Evolutionary conservation across 345 rosid species (phyloP), one percentile per base, ranked within the genome.

Genomic region (Litchi chinensis): DNA sequence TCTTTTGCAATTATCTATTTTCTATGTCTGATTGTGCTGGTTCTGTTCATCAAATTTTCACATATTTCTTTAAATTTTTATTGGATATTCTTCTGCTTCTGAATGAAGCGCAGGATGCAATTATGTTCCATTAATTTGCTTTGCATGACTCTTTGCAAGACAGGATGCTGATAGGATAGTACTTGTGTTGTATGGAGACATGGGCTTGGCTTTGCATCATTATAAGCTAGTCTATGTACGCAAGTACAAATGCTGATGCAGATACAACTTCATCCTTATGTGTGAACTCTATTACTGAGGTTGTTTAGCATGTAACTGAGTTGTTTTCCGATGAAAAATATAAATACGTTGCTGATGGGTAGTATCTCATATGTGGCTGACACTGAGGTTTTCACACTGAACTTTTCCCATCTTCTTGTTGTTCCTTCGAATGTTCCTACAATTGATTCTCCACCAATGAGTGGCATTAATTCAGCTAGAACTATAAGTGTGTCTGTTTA

Each of bases 331-430:
- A 0, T 82, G 83, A 98, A 96, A 59, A 85, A 83, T 81, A 83
- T 91, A 13, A 41, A 91, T 83, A 83, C 90, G n/a, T 78, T 93
- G 82, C 87, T 93, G 48, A 39, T 81, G 85, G 99, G 98, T 83
- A 92, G 83, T 80, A 94, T 94, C 60, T 96, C 98, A 46, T 96
- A 92, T 83, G 98, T 92, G 63, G 99, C 94, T 86, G 99, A 96
- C 87, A 96, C 98, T 13, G 98, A 96, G 81, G 99, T 96, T 75
- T 96, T 97, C 28, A 26, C 28, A 26, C 28, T 26, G 28, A 26
- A 26, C 0, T 0, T 26, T 26, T 26, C 28, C 28, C 28, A 26
- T 26, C 28, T 26, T 26, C 28, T 26, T 26, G 28, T 26, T 26
- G 28, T 26, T 26, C 28, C 28, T 26, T 26, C 28, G 28, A 26